These are phyloP conservation scores for Colletotrichum kahawae DNA, from an alignment of 2,329 filamentous ascomycete species.

Conservation along the genomic window DNA sequence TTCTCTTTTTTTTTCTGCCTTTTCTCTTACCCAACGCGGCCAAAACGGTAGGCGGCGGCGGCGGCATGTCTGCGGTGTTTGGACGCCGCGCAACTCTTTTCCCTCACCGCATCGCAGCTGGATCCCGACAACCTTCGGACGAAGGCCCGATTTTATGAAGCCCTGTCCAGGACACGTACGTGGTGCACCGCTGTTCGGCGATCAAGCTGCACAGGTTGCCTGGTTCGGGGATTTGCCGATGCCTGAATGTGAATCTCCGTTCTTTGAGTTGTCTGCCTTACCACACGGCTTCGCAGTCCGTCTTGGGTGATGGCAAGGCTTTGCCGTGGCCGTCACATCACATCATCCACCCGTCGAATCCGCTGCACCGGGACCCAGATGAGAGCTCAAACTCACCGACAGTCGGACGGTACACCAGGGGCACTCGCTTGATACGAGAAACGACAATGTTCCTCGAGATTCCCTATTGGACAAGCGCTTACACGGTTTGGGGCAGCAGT, in stretches of 20 bases:
- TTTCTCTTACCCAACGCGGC: background rate
- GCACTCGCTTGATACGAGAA: background rate
- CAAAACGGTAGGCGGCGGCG: background rate
- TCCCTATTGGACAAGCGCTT: background rate
- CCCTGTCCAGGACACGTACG: slow-evolving; percentile 4
- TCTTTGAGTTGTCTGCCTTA: background rate
- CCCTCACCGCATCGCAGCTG: background rate
- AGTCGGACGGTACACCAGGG: slow-evolving; percentile 1
- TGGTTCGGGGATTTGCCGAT: background rate
- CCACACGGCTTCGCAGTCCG: background rate
- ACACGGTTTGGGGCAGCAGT: background rate
- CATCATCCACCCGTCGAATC: background rate
- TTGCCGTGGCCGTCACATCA: background rate
- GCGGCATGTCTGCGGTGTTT: background rate
- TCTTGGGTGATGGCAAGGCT: background rate
- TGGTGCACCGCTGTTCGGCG: slow-evolving; percentile 1
- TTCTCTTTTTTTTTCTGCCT: background rate
- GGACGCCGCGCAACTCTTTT: background rate
- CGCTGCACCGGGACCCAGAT: background rate
- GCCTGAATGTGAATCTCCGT: background rate
- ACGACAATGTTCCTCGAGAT: background rate
- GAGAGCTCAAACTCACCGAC: background rate
- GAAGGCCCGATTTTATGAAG: slow-evolving; percentile 10
- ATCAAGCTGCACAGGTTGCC: background rate
- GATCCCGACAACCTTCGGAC: slow-evolving; percentile 7